Base-by-base conservation (phyloP, 2,329 filamentous ascomycete species). In the Torrubiella hemipterigena region DNA sequence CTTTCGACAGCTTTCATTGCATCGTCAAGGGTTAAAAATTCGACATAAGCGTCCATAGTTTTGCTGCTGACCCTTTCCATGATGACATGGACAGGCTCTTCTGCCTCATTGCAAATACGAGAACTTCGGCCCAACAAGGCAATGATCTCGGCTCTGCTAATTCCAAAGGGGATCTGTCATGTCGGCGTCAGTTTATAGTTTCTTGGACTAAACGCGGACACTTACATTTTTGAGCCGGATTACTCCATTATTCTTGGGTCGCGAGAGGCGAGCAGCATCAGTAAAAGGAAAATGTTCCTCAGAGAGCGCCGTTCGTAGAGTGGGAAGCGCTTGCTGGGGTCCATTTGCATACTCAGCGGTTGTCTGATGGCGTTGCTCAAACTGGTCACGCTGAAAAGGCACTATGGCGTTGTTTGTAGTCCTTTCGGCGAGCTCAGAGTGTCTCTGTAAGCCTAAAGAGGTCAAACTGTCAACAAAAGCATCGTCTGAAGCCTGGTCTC, bases 1-100 rank as follows among this genome's bases (percentile, higher is more conserved):
- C 60, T 58, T 17, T 66, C 59, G 1, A 76, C 66, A 3, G 66
- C 63, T 29, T 56, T 59, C 33, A 67, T 53, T 4, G 74, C 73
- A 34, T 73, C 70, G 6, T 63, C 49, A 5, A 67, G 51, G 17
- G 52, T 63, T 15, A 60, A 45, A 35, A 77, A 74, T 49, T 77
- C 73, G 25, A 74, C 63, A 37, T 67, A 77, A 4, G 65, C 68
- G 37, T 77, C 72, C 49, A 72, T 65, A 1, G 73, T 77, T 60
- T 76, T 77, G 45, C 65, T 65, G 4, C 69, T 70, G 15, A 65
- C 59, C n/a, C 70, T 63, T 33, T 77, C 73, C 71, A 77, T 76
- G 41, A 76, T 71, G 39, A 77, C 74, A 36, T 77, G 73, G 7
- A 77, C 57, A 1, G 69, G 65, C 42, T 74, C 71, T 6, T 69